Evolutionary conservation across 2,329 filamentous ascomycete genomes (phyloP), one percentile per base, ranked within the genome.

Genomic region (Colletotrichum brevisporum): DNA sequence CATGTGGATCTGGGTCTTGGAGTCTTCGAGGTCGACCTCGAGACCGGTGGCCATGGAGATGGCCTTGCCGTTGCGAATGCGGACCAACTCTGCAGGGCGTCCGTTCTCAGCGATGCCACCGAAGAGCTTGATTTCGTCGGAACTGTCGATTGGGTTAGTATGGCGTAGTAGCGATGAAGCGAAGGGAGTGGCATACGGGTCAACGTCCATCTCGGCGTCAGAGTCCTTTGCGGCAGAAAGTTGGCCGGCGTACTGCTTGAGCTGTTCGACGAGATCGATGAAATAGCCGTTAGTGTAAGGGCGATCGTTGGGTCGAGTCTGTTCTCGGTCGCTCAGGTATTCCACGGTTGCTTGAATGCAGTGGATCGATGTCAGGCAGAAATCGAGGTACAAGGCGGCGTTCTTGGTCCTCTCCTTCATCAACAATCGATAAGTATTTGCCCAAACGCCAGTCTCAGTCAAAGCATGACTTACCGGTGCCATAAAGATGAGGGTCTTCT

Each of bases 261-360:
- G 94, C 88, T 98, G 95, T 80, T 97, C 94, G 80, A 97, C 91
- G 71, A 98, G 90, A 84, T 98, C 95, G 83, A 98, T 92, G 80
- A 98, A 98, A 83, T 98, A 98, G 78, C 94, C 94, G 88, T 93
- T 94, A 87, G 92, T 96, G 86, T 98, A 98, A 74, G 94, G 94
- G 76, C 92, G 91, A 81, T 98, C 95, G 81, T 89, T 86, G 69
- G 93, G 92, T 79, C 94, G 90, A 74, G 91, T 91, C 83, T 95
- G 93, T 80, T 98, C 95, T 79, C 90, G 90, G 79, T 97, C 94
- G 85, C 89, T 91, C 73, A 98, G 87, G 81, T 92, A 91, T 81
- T 94, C 91, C 81, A 97, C 93, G 69, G 94, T 96, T 72, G 94
- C 91, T 85, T 97, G 93, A 79, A 97, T 91, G 83, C 94, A 96